Base-by-base conservation (phyloP, 371 early-diverging fungal genomes). In the Pancytospora philotis region DNA sequence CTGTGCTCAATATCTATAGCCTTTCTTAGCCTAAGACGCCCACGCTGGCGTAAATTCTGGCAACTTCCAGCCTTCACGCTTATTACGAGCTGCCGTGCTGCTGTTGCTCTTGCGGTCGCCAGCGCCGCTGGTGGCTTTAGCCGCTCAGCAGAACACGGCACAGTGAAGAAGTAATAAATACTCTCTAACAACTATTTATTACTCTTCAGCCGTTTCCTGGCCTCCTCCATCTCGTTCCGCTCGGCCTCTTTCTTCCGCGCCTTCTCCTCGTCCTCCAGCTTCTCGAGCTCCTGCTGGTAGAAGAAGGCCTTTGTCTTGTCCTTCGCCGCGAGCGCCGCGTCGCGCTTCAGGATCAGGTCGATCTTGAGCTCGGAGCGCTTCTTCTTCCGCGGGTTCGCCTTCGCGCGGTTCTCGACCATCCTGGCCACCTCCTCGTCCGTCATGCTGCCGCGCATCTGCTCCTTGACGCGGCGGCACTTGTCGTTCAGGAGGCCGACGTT, bases 351-450 rank as follows among this genome's bases (percentile, higher is more conserved):
- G 22, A 76, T 76, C 22, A 73, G 31, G 32, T 67, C 66, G 27
- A 76, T 73, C 51, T 75, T 73, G 41, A 19, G 16, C 30, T 65
- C 34, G 27, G 67, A 38, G 30, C 30, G 56, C 59, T 58, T 60
- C 60, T 73, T 32, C 52, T 49, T 70, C 67, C 25, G 49, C 34
- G 71, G 66, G 59, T 59, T 49, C 55, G 71, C 37, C 56, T 72
- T 62, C 27, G 62, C 31, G 56, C 56, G 68, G 55, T 69, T 66
- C 10, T 49, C 22, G 41, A 77, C 50, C 37, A 60, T 57, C 38
- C 78, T 68, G 32, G 66, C 69, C 31, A 72, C 61, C 35, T 79
- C 80, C 10, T 39, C 71, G 31, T 77, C 71, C 28, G 72, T 68
- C 25, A 71, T 37, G 30, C 16, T n/a, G 36, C 56, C 69, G 25